Evolutionary conservation across 257 asterid genomes (phyloP).

Genomic region (Fraxinus pennsylvanica): DNA sequence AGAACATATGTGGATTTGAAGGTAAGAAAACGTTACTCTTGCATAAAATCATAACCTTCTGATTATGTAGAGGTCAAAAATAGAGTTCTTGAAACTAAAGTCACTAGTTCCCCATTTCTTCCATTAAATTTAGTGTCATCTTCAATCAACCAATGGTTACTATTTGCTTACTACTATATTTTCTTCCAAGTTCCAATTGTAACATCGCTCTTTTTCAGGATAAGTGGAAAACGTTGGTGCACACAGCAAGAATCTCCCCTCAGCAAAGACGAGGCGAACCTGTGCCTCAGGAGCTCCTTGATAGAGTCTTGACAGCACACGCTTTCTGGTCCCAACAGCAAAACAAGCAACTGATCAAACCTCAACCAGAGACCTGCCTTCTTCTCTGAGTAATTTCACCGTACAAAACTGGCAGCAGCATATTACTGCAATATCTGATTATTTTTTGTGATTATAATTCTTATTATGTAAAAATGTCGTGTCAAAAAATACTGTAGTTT

Average conservation of each 20-base stretch:
- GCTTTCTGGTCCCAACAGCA: conserved; percentile 97
- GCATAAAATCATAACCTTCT: neutral
- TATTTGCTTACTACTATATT: neutral
- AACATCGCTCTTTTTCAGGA: conserved; percentile 50
- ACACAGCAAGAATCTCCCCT: conserved; percentile 96
- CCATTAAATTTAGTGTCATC: too few species aligned
- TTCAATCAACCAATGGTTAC: neutral
- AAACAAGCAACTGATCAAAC: conserved; percentile 75
- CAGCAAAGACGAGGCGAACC: conserved; percentile 99
- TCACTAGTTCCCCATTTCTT: neutral
- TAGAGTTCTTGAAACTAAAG: neutral
- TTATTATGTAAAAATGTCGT: conserved; percentile 22
- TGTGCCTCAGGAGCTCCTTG: conserved; percentile 93
- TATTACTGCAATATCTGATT: conserved; percentile 8
- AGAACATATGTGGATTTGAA: conserved; percentile 94
- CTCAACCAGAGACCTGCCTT: conserved; percentile 62
- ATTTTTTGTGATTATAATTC: neutral
- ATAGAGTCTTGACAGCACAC: conserved; percentile 83
- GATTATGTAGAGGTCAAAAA: neutral
- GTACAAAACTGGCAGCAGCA: conserved; percentile 1
- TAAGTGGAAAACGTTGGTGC: conserved; percentile 97
- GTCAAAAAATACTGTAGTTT: conserved; percentile 26
- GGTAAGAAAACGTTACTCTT: conserved; percentile 40
- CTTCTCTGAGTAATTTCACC: conserved; percentile 42
- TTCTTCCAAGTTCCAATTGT: neutral